Percentiles rank a stretch among this genome's conserved stretches.
These are phyloP conservation scores for Melampsora americana DNA, from an alignment of 1,284 basidiomycete species.

Conservation along the genomic window DNA sequence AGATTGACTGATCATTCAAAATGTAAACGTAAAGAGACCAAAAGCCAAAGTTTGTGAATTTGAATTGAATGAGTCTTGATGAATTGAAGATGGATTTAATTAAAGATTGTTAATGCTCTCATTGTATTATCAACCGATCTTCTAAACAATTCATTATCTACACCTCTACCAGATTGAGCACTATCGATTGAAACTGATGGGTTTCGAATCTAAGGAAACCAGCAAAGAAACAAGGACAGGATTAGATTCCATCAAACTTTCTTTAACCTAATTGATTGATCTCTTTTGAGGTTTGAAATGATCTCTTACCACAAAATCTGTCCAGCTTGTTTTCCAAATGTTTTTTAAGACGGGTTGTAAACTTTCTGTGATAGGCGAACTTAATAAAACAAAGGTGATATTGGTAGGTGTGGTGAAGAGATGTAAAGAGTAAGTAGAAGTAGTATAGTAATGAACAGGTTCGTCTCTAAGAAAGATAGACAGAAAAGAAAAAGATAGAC, in stretches of 20 bases:
- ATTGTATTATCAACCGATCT: conserved; percentile 47
- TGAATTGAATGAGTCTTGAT: no score
- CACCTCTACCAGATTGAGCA: conserved; percentile 62
- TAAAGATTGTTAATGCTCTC: conserved; percentile 16
- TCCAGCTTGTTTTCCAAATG: conserved; percentile 84
- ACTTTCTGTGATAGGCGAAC: conserved; percentile 63
- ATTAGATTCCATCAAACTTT: no score
- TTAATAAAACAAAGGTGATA: conserved; percentile 93
- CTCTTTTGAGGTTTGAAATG: no score
- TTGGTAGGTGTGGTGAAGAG: conserved; percentile 85
- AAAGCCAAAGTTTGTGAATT: no score
- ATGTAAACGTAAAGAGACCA: no score
- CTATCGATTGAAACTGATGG: conserved; percentile 33
- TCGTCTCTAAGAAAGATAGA: conserved; percentile 11
- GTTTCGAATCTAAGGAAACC: conserved; percentile 16
- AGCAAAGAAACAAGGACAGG: no score
- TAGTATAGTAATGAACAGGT: conserved; percentile 64
- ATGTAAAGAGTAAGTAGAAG: conserved; percentile 88
- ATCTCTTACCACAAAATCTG: conserved; percentile 89
- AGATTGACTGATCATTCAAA: no score
- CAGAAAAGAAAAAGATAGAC: conserved; percentile 2
- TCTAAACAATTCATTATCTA: conserved; percentile 70
- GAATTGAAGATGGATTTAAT: not conserved
- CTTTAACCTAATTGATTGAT: no score
- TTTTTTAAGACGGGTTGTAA: conserved; percentile 78